Evolutionary conservation across 495 filamentous ascomycete genomes (phyloP).

Genomic region (Lasiosphaeria ovina): DNA sequence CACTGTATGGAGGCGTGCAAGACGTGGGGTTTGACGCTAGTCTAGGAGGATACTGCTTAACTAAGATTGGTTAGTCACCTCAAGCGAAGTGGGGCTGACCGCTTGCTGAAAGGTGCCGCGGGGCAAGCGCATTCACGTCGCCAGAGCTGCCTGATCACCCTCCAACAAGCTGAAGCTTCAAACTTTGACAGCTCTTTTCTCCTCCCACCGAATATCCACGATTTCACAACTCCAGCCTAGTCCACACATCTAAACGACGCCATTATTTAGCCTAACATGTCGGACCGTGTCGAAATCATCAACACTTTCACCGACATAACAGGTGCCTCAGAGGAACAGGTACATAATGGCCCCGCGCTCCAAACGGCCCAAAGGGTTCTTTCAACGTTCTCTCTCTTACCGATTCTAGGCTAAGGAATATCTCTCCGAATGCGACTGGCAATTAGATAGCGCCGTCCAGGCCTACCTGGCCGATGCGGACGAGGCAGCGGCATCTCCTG

Average conservation of each 20-base stretch:
- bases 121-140: conserved; percentile 14
- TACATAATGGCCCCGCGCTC: conserved; percentile 35
- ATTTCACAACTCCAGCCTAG: background rate
- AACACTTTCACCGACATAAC: conserved; percentile 74
- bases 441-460: too few relatives aligned
- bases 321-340: conserved; percentile 59
- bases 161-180: conserved; percentile 4
- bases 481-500: too few relatives aligned
- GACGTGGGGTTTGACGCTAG: background rate
- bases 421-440: too few relatives aligned
- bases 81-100: conserved; percentile 13
- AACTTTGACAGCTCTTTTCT: background rate
- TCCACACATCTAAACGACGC: background rate
- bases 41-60: background rate
- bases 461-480: too few relatives aligned
- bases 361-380: too few relatives aligned
- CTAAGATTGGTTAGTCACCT: conserved; percentile 13
- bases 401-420: too few relatives aligned
- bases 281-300: conserved; percentile 66
- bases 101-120: conserved; percentile 1
- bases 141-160: conserved; percentile 24
- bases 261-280: conserved; percentile 31
- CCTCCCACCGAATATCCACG: background rate
- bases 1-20: too few relatives aligned
- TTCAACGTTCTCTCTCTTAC: too few relatives aligned